Evolutionary conservation across 306 rosid genomes (phyloP), one percentile per base, ranked within the genome.

Genomic region (Fragaria nilgerrensis): DNA sequence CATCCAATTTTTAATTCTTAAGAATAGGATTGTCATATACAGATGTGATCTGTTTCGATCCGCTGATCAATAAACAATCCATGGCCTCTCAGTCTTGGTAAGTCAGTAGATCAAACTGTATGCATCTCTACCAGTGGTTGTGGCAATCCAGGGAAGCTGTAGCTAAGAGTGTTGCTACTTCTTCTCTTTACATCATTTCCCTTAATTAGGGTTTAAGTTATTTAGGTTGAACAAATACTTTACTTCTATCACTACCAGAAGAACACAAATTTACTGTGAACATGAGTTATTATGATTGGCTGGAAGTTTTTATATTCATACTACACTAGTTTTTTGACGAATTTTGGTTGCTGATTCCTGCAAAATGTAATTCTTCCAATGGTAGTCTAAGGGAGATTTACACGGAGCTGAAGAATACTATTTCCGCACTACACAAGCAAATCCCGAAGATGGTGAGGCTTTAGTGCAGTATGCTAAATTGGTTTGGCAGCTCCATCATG

Each of bases 371-470:
- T 19, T 50, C 20, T 48, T 84, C 48, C 67, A 39, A 68, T 82
- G 79, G 80, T 84, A 95, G 99, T 83, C 90, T 23, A 90, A 88
- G 70, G 99, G 97, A 63, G 94, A 89, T 41, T 87, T 85, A 74
- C 76, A 73, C 53, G 90, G 82, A 68, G 97, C 99, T 15, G 98
- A 88, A 87, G 97, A 90, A 12, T 93, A 89, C 82, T 86, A 83
- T 82, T 78, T 77, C 52, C 92, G 89, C 0, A 87, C 96, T 64
- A 87, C 93, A 36, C 75, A 82, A 45, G 94, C 89, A 37, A 90
- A 88, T 78, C 97, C 97, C 41, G 78, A 79, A 75, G 95, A 92
- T 79, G 91, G 92, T 75, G 97, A 91, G 76, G 75, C 68, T 77
- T 76, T 86, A 82, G 23, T 75, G 76, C 81, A 82, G 73, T 92